Base-by-base conservation (phyloP, 2,329 filamentous ascomycete species). In the Cucurbitaria berberidis region DNA sequence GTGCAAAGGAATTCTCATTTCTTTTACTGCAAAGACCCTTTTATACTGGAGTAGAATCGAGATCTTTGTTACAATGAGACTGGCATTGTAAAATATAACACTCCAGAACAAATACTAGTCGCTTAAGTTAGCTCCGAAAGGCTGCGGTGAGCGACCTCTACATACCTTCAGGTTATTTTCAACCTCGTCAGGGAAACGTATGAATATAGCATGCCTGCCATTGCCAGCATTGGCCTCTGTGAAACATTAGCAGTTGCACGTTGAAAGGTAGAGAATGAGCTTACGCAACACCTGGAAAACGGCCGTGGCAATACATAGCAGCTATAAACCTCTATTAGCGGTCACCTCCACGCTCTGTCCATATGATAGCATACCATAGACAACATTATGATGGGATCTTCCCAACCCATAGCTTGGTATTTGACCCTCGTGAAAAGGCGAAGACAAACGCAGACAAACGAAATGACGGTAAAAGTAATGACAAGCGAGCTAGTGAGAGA, bases 1-100 rank as follows among this genome's bases (percentile, higher is more conserved):
- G 45, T 66, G 57, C 3, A 70, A 52, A 2, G 64, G 62, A 8
- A 69, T 55, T 13, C 60, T 62, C 60, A 64, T 63, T 34, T 64
- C 51, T 7, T 48, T 50, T 11, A 66, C 9, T 8, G 62, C 59
- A 26, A 72, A 70, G 24, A 72, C 68, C 5, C 67, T 60, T 11
- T 59, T 30, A 40, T 70, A 72, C 19, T 72, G 67, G 13, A 69
- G 24, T 11, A 72, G 39, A 9, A 72, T 72, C 0, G 67, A 69
- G 2, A 70, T 38, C 35, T 70, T 71, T 10, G 59, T 70, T 10
- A 65, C 51, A 5, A 53, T 62, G 5, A 70, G 56, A 32, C 53
- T 59, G 19, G 60, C 9, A 40, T 62, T 63, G 48, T 71, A 71
- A 24, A 53, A 41, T 5, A 68, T 53, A 45, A 71, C 66, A 47